Percentiles rank a stretch among this genome's conserved stretches.
Conservation (phyloP, 1,284 basidiomycete species). For the Microbotryum silenes-acaulis region DNA sequence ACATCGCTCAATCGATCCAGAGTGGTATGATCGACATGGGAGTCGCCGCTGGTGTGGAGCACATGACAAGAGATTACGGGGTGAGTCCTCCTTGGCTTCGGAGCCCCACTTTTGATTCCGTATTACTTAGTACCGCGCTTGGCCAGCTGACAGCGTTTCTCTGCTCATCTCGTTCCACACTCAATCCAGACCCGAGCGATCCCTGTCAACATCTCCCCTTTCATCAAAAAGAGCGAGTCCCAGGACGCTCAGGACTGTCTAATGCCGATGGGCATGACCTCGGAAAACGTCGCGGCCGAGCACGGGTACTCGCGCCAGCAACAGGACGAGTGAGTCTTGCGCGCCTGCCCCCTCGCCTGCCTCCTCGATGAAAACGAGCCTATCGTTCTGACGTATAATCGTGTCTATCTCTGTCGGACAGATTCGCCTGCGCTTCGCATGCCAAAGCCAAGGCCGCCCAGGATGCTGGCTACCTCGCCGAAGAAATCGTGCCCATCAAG, state of each 20-base stretch:
- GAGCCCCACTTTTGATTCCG: background rate
- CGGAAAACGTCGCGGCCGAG: constrained; percentile 43
- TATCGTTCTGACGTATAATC: background rate
- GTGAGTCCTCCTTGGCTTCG: constrained; percentile 3
- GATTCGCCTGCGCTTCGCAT: constrained; percentile 43
- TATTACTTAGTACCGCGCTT: background rate
- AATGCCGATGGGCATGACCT: constrained; percentile 43
- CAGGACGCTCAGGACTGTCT: constrained; percentile 40
- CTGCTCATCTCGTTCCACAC: background rate
- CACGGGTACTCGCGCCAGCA: constrained; percentile 40
- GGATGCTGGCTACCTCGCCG: constrained; percentile 42
- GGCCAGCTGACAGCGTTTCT: background rate
- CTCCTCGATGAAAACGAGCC: background rate
- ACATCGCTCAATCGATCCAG: constrained; percentile 42
- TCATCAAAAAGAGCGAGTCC: constrained; percentile 34
- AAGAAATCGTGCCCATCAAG: constrained; percentile 43
- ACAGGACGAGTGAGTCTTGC: constrained; percentile 35
- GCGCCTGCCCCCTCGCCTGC: too few species aligned
- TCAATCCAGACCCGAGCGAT: constrained; percentile 36
- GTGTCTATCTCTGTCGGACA: background rate
- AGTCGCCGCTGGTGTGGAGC: constrained; percentile 46
- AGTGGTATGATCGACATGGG: constrained; percentile 84
- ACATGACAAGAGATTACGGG: constrained; percentile 32
- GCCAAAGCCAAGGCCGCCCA: constrained; percentile 41
- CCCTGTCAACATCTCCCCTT: constrained; percentile 37